phyloP scores from a whole-genome alignment of 352 stramenopile species.

The Phytophthora sp. region DNA sequence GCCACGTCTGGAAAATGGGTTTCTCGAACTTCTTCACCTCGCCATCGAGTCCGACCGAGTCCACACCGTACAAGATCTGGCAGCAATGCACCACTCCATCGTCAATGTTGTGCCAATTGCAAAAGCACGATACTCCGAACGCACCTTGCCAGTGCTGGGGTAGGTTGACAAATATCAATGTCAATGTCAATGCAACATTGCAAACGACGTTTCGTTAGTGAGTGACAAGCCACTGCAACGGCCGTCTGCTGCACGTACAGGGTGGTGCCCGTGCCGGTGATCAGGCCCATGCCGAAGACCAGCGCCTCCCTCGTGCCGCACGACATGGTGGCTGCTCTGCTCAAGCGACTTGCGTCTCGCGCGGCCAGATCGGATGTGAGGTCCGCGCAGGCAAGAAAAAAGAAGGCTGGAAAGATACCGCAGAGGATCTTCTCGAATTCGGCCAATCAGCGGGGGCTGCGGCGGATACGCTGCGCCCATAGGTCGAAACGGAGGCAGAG shows the following conservation, averaged over 20 bases:
- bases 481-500: neutral
- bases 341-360: constrained; percentile 5
- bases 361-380: constrained; percentile 15
- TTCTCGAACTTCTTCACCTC: constrained; percentile 94
- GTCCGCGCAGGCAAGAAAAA: neutral
- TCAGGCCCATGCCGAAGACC: constrained; percentile 79
- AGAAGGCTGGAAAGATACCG: constrained; percentile 26
- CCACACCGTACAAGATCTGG: constrained; percentile 94
- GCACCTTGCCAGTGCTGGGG: constrained; percentile 71
- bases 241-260: constrained; percentile 51
- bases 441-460: constrained; percentile 8
- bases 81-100: too few species aligned
- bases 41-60: constrained; percentile 87
- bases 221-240: neutral
- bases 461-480: neutral
- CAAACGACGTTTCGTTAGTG: constrained; percentile 1
- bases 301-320: constrained; percentile 79
- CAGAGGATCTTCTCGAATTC: constrained; percentile 11
- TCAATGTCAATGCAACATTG: neutral
- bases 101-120: too few species aligned
- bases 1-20: constrained; percentile 96
- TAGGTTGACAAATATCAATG: constrained; percentile 3
- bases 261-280: constrained; percentile 87
- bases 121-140: neutral
- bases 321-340: constrained; percentile 55